phyloP scores from a whole-genome alignment of 1,284 basidiomycete species.

The Malassezia slooffiae region DNA sequence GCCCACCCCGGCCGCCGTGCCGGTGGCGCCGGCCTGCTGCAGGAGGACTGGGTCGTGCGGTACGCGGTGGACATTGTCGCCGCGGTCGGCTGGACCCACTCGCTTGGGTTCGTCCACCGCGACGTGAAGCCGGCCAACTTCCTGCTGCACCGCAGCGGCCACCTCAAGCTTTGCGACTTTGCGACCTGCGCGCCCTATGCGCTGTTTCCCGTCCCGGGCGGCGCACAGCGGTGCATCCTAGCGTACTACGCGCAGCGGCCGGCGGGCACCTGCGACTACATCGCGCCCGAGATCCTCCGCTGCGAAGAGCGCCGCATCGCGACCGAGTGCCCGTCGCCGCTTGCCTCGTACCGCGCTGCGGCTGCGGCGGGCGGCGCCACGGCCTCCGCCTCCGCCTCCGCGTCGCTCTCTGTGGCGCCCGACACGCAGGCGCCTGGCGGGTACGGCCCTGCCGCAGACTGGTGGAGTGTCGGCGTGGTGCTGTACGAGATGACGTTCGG shows the following conservation, averaged over 20 bases:
- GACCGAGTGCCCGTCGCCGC: constrained; percentile 4
- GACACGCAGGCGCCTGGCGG: constrained; percentile 21
- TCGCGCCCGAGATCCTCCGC: constrained; percentile 42
- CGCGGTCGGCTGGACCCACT: constrained; percentile 40
- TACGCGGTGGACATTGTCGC: constrained; percentile 42
- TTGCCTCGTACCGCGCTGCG: not conserved
- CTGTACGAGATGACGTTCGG: constrained; percentile 44
- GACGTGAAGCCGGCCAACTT: constrained; percentile 46
- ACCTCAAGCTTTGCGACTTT: constrained; percentile 45
- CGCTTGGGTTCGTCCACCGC: constrained; percentile 34
- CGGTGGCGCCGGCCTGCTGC: constrained; percentile 29
- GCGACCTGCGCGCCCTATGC: constrained; percentile 40
- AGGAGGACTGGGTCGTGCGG: constrained; percentile 27
- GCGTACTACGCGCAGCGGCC: constrained; percentile 33
- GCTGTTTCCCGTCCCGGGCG: constrained; percentile 12
- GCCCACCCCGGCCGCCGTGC: constrained; percentile 28
- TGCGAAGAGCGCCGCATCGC: constrained; percentile 32
- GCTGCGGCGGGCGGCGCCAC: not conserved
- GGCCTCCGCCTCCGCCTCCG: no score
- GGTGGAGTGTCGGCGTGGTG: constrained; percentile 44
- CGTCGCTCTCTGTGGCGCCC: not conserved
- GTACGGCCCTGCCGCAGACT: constrained; percentile 44
- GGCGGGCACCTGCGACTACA: constrained; percentile 43
- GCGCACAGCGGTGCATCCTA: constrained; percentile 22
- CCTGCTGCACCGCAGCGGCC: constrained; percentile 32